Percentiles rank a stretch among this genome's conserved stretches.
Evolutionary conservation across 768 basidiomycete genomes (phyloP).

Genomic region (Psilocybe cyanescens): DNA sequence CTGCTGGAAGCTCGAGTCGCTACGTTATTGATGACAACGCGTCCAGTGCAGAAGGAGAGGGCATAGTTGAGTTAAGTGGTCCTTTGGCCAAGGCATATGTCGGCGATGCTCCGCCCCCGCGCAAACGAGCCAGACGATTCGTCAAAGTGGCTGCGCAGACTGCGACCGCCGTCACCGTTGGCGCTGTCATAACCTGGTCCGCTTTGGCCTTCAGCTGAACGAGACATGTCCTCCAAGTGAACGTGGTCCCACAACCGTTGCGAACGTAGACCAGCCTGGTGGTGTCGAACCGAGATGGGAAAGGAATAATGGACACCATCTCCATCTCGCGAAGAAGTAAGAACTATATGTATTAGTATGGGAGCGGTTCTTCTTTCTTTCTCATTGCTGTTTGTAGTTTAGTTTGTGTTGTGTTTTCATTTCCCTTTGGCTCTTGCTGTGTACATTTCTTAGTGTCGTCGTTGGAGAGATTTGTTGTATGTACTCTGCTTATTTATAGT

Average conservation of each 20-base stretch:
- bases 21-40: neutral
- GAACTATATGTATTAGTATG: constrained; percentile 8
- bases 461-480: too few relatives aligned
- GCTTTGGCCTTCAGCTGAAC: constrained; percentile 62
- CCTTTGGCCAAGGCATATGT: constrained; percentile 6
- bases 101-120: constrained; percentile 32
- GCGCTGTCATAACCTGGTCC: constrained; percentile 75
- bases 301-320: neutral
- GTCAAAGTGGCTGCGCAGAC: constrained; percentile 55
- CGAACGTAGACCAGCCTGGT: neutral
- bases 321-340: neutral
- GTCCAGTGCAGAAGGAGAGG: neutral
- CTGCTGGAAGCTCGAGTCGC: neutral
- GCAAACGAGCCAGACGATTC: constrained; percentile 52
- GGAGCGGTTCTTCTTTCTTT: neutral
- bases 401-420: too few relatives aligned
- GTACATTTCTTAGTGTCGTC: too few relatives aligned
- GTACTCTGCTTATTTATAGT: too few relatives aligned
- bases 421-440: too few relatives aligned
- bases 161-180: constrained; percentile 63
- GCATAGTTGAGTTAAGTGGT: neutral
- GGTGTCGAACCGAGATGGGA: neutral
- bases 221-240: neutral
- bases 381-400: neutral
- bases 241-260: neutral